phyloP scores from a whole-genome alignment of 1,284 basidiomycete genomes.

The Peniophora sp. region DNA sequence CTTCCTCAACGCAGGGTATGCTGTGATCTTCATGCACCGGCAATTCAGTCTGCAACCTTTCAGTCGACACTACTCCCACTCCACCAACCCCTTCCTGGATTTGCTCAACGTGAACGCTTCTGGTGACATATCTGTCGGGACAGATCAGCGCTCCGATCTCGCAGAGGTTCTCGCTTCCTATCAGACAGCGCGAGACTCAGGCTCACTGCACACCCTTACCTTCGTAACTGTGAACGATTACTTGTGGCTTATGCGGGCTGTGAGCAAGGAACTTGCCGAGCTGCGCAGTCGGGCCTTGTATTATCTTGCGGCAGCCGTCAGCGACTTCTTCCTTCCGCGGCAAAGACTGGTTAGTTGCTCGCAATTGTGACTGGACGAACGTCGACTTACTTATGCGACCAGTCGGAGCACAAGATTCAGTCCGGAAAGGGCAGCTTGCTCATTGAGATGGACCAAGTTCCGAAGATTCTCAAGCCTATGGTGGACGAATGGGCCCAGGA shows the following conservation, averaged over 20 bases:
- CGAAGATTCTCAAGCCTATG: slow-evolving; percentile 89
- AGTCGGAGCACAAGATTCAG: slow-evolving; percentile 99
- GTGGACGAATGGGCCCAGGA: slow-evolving; percentile 91
- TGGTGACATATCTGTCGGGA: slow-evolving; percentile 54
- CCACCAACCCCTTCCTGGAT: slow-evolving; percentile 96
- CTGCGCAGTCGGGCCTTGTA: slow-evolving; percentile 79
- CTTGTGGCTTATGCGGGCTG: slow-evolving; percentile 82
- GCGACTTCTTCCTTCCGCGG: slow-evolving; percentile 93
- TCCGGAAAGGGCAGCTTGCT: slow-evolving; percentile 88
- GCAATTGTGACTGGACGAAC: neutral
- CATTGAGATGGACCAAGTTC: slow-evolving; percentile 98
- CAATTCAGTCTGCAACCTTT: slow-evolving; percentile 97
- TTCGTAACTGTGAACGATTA: slow-evolving; percentile 98
- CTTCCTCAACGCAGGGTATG: slow-evolving; percentile 89
- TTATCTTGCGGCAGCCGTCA: slow-evolving; percentile 96
- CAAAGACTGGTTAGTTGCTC: slow-evolving; percentile 70
- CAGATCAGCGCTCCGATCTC: slow-evolving; percentile 58
- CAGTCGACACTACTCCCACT: slow-evolving; percentile 95
- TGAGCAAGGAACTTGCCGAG: slow-evolving; percentile 65
- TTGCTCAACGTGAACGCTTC: slow-evolving; percentile 71
- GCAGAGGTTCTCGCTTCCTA: slow-evolving; percentile 75
- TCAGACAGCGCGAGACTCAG: slow-evolving; percentile 70
- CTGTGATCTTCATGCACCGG: slow-evolving; percentile 97
- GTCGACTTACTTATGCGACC: slow-evolving; percentile 1
- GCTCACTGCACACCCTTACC: slow-evolving; percentile 76